Conservation (phyloP, 164 flowering plant species). For the Hamamelis virginiana region DNA sequence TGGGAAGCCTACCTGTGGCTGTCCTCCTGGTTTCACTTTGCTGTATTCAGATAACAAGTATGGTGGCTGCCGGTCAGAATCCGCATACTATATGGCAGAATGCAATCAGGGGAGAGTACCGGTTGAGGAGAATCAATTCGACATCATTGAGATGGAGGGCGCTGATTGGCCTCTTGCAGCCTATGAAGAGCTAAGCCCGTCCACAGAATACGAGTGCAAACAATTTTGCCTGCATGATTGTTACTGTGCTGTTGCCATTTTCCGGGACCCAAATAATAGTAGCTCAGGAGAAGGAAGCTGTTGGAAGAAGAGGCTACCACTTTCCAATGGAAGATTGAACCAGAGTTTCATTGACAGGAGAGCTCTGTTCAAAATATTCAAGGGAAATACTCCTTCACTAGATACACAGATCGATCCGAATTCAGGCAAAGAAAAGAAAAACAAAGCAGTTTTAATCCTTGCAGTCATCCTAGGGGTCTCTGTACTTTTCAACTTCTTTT, state of each 20-base stretch:
- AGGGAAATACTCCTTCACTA: not conserved
- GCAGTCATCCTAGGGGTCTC: slow-evolving; percentile 18
- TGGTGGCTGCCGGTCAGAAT: not conserved
- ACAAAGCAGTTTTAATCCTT: not conserved
- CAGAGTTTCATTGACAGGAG: not conserved
- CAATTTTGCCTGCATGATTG: not conserved
- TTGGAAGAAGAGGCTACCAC: slow-evolving; percentile 15
- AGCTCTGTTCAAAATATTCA: slow-evolving; percentile 5
- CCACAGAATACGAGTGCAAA: not conserved
- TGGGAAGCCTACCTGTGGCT: not conserved
- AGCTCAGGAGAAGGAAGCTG: not conserved
- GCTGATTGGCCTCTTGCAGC: not conserved
- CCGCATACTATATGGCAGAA: not conserved
- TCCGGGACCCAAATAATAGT: not conserved
- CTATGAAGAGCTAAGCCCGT: not conserved
- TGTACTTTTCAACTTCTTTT: slow-evolving; percentile 6
- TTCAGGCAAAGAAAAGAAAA: not conserved
- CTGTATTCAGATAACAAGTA: not conserved
- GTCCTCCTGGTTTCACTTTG: not conserved
- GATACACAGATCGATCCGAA: not conserved
- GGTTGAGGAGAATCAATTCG: not conserved
- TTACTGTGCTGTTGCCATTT: slow-evolving; percentile 2
- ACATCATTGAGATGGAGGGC: not conserved
- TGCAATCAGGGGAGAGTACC: not conserved
- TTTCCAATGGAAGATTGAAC: not conserved